Conservation (phyloP, 495 filamentous ascomycete genomes). For the Penicillium taxi region DNA sequence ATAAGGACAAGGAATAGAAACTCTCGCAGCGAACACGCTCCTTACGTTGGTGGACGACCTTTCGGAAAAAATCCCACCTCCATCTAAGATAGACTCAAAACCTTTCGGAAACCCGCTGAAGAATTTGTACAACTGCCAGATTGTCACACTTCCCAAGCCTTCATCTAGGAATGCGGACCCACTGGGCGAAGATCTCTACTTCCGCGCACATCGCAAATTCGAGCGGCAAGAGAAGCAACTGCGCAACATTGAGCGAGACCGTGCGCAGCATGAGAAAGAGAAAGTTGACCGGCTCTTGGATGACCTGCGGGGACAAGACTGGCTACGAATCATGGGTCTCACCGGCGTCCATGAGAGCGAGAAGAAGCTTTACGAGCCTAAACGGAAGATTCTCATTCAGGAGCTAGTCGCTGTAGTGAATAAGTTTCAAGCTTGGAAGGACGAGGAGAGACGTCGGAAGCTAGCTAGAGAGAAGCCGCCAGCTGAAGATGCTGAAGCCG, state of each 20-base stretch:
- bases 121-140: slow-evolving; percentile 28
- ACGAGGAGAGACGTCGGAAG: slow-evolving; percentile 80
- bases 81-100: slow-evolving; percentile 14
- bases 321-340: slow-evolving; percentile 91
- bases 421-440: slow-evolving; percentile 81
- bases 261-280: slow-evolving; percentile 84
- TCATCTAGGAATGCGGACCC: slow-evolving; percentile 43
- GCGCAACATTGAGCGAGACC: slow-evolving; percentile 86
- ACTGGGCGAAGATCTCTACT: slow-evolving; percentile 58
- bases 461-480: slow-evolving; percentile 54
- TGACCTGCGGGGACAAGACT: slow-evolving; percentile 82
- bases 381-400: slow-evolving; percentile 71
- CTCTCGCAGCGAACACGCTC: slow-evolving; percentile 37
- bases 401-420: slow-evolving; percentile 72
- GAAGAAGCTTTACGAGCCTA: slow-evolving; percentile 78
- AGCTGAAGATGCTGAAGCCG: slow-evolving; percentile 6
- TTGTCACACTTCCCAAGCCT: slow-evolving; percentile 19
- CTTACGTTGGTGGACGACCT: slow-evolving; percentile 41
- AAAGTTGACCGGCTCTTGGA: slow-evolving; percentile 80
- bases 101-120: slow-evolving; percentile 39
- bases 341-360: slow-evolving; percentile 73
- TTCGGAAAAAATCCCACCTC: slow-evolving; percentile 18
- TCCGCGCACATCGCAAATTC: slow-evolving; percentile 62
- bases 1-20: slow-evolving; percentile 24
- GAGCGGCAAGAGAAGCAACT: slow-evolving; percentile 88